Evolutionary conservation across 164 flowering plant species (phyloP).

Genomic region (Magnolia changhungtana): DNA sequence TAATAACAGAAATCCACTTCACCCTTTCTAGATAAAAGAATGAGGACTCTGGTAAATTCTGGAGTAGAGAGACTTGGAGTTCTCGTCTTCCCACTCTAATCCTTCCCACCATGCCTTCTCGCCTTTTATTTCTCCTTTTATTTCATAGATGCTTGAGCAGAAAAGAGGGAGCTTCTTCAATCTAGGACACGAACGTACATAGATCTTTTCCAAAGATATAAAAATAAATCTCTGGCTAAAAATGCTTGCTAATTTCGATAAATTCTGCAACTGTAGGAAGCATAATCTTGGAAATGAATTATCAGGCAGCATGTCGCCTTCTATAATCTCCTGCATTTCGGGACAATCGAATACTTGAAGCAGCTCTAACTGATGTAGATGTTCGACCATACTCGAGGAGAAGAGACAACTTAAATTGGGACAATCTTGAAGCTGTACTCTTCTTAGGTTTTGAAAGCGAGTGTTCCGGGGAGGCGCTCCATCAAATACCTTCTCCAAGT

Average conservation of each 20-base stretch:
- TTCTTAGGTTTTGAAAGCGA: background rate
- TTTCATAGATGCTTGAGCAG: background rate
- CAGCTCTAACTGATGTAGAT: background rate
- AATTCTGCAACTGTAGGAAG: background rate
- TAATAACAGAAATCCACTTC: too few species aligned
- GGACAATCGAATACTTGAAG: background rate
- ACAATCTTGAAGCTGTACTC: background rate
- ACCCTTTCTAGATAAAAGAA: too few species aligned
- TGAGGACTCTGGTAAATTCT: too few species aligned
- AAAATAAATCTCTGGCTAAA: background rate
- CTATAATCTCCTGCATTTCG: background rate
- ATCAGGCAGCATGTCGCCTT: background rate
- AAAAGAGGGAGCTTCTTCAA: background rate
- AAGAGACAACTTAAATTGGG: background rate
- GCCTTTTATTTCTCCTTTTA: background rate
- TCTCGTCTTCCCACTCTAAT: background rate
- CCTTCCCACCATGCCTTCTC: background rate
- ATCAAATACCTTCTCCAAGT: background rate
- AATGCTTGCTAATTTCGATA: background rate
- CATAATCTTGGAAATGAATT: background rate
- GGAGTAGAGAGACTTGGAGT: background rate
- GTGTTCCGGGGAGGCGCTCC: background rate
- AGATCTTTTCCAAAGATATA: background rate
- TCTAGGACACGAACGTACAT: background rate
- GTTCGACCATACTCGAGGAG: background rate